A percentile compares a stretch with the other conserved stretches of the same genome.
These are phyloP conservation scores for Botrytis pseudocinerea DNA, from an alignment of 2,329 filamentous ascomycete species.

Conservation along the genomic window DNA sequence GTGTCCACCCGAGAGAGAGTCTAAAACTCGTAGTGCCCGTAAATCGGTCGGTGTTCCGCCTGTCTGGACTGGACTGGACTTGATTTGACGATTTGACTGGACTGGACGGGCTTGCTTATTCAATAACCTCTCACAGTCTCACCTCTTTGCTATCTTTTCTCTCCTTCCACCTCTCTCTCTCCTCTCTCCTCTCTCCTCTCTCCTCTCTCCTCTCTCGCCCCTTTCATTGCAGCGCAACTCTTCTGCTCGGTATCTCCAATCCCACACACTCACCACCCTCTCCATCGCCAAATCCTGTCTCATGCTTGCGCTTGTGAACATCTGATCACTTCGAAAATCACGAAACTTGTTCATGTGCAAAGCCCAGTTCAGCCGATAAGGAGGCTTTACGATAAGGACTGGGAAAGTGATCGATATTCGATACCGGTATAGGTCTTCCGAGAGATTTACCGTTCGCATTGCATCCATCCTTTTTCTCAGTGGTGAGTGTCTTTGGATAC, in stretches of 20 bases:
- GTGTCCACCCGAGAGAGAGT: neutral
- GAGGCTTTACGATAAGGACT: constrained; percentile 8
- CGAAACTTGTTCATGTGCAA: constrained; percentile 16
- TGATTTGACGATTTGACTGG: no score
- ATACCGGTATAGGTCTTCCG: neutral
- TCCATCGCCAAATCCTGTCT: neutral
- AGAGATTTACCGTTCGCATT: neutral
- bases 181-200: neutral
- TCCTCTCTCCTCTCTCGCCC: no score
- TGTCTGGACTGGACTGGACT: neutral
- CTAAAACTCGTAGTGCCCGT: neutral
- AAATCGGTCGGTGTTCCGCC: neutral
- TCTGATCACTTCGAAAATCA: constrained; percentile 10
- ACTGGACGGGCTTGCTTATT: neutral
- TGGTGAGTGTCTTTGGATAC: neutral
- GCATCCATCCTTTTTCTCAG: neutral
- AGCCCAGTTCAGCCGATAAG: constrained; percentile 11
- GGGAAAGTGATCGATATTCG: neutral
- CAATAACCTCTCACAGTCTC: neutral
- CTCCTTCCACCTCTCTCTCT: neutral
- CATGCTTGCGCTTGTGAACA: neutral
- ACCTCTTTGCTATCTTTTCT: neutral
- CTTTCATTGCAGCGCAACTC: neutral
- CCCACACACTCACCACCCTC: neutral
- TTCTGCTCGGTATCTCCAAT: neutral